Percentiles rank a stretch among this genome's conserved stretches.
phyloP scores from a whole-genome alignment of 768 basidiomycete genomes.

The Termitomyces sp. region DNA sequence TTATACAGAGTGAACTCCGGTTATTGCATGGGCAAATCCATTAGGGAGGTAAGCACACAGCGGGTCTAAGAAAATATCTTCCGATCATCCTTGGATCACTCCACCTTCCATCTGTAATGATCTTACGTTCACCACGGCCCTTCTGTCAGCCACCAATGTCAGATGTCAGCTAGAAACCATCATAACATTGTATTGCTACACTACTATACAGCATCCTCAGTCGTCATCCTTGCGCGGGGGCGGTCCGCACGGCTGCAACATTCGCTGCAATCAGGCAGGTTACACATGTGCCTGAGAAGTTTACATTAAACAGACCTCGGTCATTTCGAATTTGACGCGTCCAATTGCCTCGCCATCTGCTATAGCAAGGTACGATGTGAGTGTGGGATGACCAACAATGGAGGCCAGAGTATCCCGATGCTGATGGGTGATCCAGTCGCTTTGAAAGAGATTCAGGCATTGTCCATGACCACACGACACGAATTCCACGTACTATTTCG shows the following conservation, averaged over 20 bases:
- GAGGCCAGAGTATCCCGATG: constrained; percentile 94
- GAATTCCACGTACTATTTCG: constrained; percentile 76
- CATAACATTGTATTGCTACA: background rate
- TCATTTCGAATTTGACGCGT: constrained; percentile 89
- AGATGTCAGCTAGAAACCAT: constrained; percentile 6
- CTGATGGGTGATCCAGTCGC: constrained; percentile 97
- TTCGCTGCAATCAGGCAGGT: constrained; percentile 51
- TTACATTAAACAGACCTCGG: constrained; percentile 61
- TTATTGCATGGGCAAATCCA: constrained; percentile 14
- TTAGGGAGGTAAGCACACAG: constrained; percentile 6
- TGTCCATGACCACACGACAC: constrained; percentile 9
- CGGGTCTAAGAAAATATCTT: constrained; percentile 6
- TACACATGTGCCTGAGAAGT: constrained; percentile 6
- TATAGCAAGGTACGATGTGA: constrained; percentile 85
- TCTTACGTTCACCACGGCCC: constrained; percentile 4
- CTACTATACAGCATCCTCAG: constrained; percentile 25
- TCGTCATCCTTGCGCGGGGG: constrained; percentile 90
- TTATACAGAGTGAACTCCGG: constrained; percentile 14
- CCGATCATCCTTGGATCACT: constrained; percentile 13
- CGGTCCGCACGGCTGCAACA: constrained; percentile 94
- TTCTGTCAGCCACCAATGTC: constrained; percentile 11
- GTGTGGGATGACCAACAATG: constrained; percentile 86
- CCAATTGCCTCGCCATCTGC: constrained; percentile 95
- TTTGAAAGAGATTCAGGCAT: constrained; percentile 30
- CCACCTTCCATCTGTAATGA: background rate